phyloP scores from a whole-genome alignment of 2,329 filamentous ascomycete genomes.

The Pseudogymnoascus sp. region DNA sequence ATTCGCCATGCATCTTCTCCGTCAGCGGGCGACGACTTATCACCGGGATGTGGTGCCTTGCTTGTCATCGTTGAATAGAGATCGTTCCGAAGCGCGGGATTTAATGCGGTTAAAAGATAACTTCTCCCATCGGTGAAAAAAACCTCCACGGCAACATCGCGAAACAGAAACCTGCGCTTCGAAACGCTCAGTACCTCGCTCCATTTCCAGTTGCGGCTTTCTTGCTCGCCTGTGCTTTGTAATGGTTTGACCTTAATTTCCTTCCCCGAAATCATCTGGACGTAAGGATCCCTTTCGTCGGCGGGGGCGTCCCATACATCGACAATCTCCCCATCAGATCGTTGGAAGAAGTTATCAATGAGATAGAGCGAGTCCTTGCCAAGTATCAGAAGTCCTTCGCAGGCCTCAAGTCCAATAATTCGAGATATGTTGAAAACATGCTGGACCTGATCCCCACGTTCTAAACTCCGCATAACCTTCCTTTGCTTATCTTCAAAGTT shows the following conservation, averaged over 20 bases:
- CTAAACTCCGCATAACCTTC: constrained; percentile 90
- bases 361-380: constrained; percentile 90
- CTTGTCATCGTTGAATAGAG: constrained; percentile 67
- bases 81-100: constrained; percentile 66
- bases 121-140: constrained; percentile 97
- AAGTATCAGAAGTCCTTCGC: constrained; percentile 86
- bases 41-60: constrained; percentile 74
- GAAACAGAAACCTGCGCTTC: constrained; percentile 88
- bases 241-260: constrained; percentile 54
- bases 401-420: constrained; percentile 86
- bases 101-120: constrained; percentile 82
- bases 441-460: constrained; percentile 85
- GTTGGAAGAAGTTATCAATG: constrained; percentile 93
- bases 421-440: constrained; percentile 93
- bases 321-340: constrained; percentile 91
- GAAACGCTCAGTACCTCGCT: constrained; percentile 90
- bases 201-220: constrained; percentile 89
- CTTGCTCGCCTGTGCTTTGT: constrained; percentile 58
- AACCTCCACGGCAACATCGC: constrained; percentile 91
- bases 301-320: constrained; percentile 89
- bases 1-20: constrained; percentile 88
- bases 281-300: constrained; percentile 90
- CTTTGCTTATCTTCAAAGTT: constrained; percentile 96
- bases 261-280: constrained; percentile 81
- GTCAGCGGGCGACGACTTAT: constrained; percentile 60